Evolutionary conservation across 139 green algal species (phyloP), one percentile per base, ranked within the genome.

Genomic region (Gonium pectorale): DNA sequence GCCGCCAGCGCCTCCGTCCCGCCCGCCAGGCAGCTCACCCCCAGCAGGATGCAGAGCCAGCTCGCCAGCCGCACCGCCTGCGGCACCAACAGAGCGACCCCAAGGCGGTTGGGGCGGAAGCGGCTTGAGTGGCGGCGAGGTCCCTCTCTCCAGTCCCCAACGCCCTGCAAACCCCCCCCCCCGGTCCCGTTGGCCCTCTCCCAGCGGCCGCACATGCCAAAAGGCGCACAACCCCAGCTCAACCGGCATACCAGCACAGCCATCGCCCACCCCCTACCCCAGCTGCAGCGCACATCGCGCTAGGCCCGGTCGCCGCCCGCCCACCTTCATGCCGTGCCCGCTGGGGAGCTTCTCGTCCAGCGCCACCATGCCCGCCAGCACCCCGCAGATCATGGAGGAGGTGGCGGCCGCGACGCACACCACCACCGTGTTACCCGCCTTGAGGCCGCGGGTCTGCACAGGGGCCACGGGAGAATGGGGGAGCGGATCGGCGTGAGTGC

Each of bases 401-500:
- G 96, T 93, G 13, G 95, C 94, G 41, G 94, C 95, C 63, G 90
- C 92, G 5, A 96, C 98, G 86, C 94, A 97, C 59, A 98, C 95
- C 17, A 96, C 86, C 40, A 96, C 89, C 35, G 91, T 94, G 70
- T 92, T 92, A 56, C 96, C 96, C 24, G 94, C 90, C 87, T 98
- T 98, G 31, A 98, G 88, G 22, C 94, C 96, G 2, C 88, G 69
- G 7, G 95, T 98, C 67, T 91, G 85, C 38, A 37, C 31, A 37
- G 27, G 31, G 62, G 43, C 31, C 24, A 43, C 22, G 72, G 24
- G 72, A 8, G 8, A 33, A 31, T 24, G 49, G 21, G 46, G 9
- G 51, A 43, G 49, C n/a, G 71, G 19, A 41, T 33, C 5, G 35
- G 71, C n/a, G 49, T 33, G 3, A 33, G 43, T 29, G 59, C 86